Conservation (phyloP, 2,329 filamentous ascomycete species). For the Aspergillus viridinutans region DNA sequence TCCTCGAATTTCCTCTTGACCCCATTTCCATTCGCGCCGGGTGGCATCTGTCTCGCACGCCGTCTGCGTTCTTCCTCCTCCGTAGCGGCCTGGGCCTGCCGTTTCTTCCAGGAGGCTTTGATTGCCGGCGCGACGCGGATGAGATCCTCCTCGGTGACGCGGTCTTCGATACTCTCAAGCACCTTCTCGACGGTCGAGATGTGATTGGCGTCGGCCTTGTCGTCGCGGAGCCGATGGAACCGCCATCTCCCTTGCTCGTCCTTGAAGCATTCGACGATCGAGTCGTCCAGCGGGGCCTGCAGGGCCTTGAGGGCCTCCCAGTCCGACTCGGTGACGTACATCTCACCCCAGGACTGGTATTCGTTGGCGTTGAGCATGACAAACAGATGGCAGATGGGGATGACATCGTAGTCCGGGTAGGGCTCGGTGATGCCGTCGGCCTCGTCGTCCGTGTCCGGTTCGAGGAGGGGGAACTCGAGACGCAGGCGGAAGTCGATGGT, state of each 20-base stretch:
- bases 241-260: constrained; percentile 75
- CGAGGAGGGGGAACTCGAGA: constrained; percentile 68
- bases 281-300: constrained; percentile 72
- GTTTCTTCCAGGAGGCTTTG: constrained; percentile 73
- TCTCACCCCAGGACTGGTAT: constrained; percentile 63
- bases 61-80: constrained; percentile 24
- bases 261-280: constrained; percentile 85
- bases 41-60: constrained; percentile 21
- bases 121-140: constrained; percentile 66
- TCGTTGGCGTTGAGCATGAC: constrained; percentile 61
- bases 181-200: constrained; percentile 79
- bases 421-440: constrained; percentile 61
- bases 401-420: constrained; percentile 72
- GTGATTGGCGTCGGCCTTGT: constrained; percentile 90
- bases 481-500: constrained; percentile 86
- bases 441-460: constrained; percentile 64
- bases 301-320: constrained; percentile 78
- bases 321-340: constrained; percentile 69
- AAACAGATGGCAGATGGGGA: constrained; percentile 69
- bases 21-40: constrained; percentile 32
- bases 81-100: constrained; percentile 38
- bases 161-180: constrained; percentile 81
- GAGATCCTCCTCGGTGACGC: constrained; percentile 78
- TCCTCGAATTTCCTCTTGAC: constrained; percentile 42
- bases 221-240: constrained; percentile 83